Base-by-base conservation (phyloP, 371 early-diverging fungal genomes). In the Mortierella sp. region DNA sequence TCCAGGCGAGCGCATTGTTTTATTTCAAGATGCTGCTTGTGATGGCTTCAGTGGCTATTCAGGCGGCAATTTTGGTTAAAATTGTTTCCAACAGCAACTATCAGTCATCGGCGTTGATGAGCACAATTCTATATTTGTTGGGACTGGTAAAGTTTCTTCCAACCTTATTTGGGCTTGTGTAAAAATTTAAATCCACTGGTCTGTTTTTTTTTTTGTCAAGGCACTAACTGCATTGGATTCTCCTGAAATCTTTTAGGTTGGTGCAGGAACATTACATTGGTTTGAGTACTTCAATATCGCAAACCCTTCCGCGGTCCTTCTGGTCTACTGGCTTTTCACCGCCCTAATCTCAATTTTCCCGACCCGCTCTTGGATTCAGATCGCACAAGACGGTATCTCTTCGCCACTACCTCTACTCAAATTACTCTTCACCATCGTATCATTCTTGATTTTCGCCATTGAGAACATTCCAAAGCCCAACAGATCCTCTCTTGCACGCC, bases 241-340 rank as follows among this genome's bases (percentile, higher is more conserved):
- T 6, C n/a, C n/a, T n/a, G n/a, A 49, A 22, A 49, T 49, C 49
- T 23, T 6, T n/a, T 64, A 88, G 83, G 37, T 84, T 0, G 83
- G 89, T 51, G 93, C 92, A 0, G 74, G 84, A 6, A 81, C 78
- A 9, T 76, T 95, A 59, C 91, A 93, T 49, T 87, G 89, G 75
- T 62, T 88, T 23, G 94, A 95, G 70, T 92, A 93, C 72, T 86
- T 89, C 22, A 86, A 89, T 15, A 90, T 88, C 62, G 82, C 88
- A 34, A 82, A 91, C 10, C 81, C 93, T 5, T 92, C 93, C 0
- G 86, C 89, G 0, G 76, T 85, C 0, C 86, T 96, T 32, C 83
- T 94, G 37, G 87, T 94, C 61, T 94, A 87, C 74, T 94, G 94
- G 94, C 81, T 94, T 34, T 85, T 90, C 61, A 85, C 34, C 34